These are phyloP conservation scores for Platanus orientalis DNA, from an alignment of 164 flowering plant genomes.

Conservation along the genomic window DNA sequence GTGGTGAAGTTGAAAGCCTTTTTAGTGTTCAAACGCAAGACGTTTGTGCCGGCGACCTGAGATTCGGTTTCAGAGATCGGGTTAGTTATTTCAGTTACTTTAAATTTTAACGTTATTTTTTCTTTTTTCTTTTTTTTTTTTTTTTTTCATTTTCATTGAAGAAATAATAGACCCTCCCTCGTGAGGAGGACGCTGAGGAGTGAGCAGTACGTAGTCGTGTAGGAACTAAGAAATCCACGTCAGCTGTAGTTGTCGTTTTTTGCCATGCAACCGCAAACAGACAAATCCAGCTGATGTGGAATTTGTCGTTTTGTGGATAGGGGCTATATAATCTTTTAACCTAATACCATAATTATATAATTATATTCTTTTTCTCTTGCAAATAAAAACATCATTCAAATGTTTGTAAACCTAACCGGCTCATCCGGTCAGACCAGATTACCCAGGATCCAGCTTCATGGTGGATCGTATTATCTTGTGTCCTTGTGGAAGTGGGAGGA, in stretches of 20 bases:
- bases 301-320: neutral
- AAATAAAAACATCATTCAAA: too few relatives aligned
- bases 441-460: too few relatives aligned
- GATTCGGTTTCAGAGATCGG: conserved; percentile 17
- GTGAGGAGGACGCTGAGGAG: too few relatives aligned
- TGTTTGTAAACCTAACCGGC: too few relatives aligned
- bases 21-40: neutral
- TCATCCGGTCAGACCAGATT: too few relatives aligned
- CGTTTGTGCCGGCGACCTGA: conserved; percentile 16
- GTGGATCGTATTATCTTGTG: too few relatives aligned
- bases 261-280: neutral
- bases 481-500: too few relatives aligned
- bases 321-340: too few relatives aligned
- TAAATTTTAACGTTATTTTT: too few relatives aligned
- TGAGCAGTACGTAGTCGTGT: neutral
- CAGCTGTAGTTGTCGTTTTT: neutral
- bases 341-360: too few relatives aligned
- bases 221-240: conserved; percentile 2
- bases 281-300: conserved; percentile 4
- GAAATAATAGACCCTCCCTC: too few relatives aligned
- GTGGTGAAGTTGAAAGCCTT: conserved; percentile 2
- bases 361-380: too few relatives aligned
- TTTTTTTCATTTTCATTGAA: neutral
- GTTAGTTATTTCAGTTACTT: conserved; percentile 15
- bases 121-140: neutral